Conservation (phyloP, 768 basidiomycete species). For the Clitopilus passeckerianus region DNA sequence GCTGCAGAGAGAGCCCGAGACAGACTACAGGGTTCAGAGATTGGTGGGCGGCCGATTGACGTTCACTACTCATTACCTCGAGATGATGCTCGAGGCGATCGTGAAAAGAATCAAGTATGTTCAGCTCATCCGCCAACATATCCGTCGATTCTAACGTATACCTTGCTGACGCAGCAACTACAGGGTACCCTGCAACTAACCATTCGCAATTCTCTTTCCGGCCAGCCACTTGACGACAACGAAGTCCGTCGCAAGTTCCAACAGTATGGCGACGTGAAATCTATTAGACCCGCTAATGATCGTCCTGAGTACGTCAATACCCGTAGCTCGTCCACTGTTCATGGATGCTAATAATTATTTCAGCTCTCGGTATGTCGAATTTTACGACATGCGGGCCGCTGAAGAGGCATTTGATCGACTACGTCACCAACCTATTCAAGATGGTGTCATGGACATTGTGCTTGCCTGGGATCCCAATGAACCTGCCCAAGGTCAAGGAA, state of each 20-base stretch:
- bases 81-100: conserved; percentile 65
- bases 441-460: conserved; percentile 84
- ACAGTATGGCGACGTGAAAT: conserved; percentile 88
- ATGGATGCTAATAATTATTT: background rate
- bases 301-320: conserved; percentile 48
- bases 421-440: conserved; percentile 72
- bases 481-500: conserved; percentile 23
- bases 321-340: background rate
- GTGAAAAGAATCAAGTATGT: conserved; percentile 81
- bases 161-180: conserved; percentile 44
- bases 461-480: conserved; percentile 81
- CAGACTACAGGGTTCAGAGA: conserved; percentile 82
- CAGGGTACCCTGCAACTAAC: conserved; percentile 85
- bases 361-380: conserved; percentile 91
- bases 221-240: conserved; percentile 72
- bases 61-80: conserved; percentile 96
- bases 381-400: conserved; percentile 83
- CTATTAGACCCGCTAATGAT: conserved; percentile 60
- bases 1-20: conserved; percentile 92
- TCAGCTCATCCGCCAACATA: background rate
- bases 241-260: conserved; percentile 86
- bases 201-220: conserved; percentile 63
- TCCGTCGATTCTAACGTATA: background rate
- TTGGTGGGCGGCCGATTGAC: conserved; percentile 91
- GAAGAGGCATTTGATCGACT: conserved; percentile 78